Percentiles rank a stretch among this genome's conserved stretches.
phyloP scores from a whole-genome alignment of 495 filamentous ascomycete species.

The Aspergillus indologenus region DNA sequence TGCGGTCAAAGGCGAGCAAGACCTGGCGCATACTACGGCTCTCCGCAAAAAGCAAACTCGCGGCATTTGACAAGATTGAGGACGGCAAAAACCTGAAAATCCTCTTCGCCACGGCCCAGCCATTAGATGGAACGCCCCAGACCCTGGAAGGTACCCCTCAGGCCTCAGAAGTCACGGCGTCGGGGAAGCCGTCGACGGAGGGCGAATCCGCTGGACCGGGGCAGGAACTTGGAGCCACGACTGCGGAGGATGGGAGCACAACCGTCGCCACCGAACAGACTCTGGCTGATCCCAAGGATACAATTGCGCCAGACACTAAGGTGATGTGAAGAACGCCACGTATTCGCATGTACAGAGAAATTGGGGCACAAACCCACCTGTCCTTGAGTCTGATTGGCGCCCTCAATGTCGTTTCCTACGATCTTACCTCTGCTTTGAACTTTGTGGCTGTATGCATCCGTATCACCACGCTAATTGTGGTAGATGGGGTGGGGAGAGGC shows the following conservation, averaged over 20 bases:
- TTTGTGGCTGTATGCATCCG: conserved; percentile 20
- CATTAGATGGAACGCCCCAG: conserved; percentile 28
- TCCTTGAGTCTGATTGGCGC: conserved; percentile 14
- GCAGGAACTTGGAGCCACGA: conserved; percentile 15
- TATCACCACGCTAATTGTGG: conserved; percentile 17
- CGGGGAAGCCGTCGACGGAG: conserved; percentile 15
- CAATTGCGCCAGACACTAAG: conserved; percentile 11
- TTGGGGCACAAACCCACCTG: background rate
- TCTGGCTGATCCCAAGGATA: conserved; percentile 17
- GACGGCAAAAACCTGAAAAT: conserved; percentile 64
- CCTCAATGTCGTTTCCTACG: background rate
- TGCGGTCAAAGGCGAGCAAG: conserved; percentile 75
- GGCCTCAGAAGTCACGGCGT: conserved; percentile 22
- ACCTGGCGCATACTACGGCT: conserved; percentile 84
- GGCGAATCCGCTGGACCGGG: conserved; percentile 8
- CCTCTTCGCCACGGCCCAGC: conserved; percentile 45
- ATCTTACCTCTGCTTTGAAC: background rate
- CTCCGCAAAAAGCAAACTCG: conserved; percentile 66
- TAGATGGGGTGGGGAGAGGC: background rate
- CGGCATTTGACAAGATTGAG: conserved; percentile 80
- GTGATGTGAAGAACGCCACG: conserved; percentile 17
- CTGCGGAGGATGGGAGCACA: conserved; percentile 19
- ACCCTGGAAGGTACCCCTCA: conserved; percentile 29
- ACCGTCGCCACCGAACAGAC: conserved; percentile 14
- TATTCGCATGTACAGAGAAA: background rate